Base-by-base conservation (phyloP, 345 rosid genomes). In the thale cress (Arabidopsis thaliana) region DNA sequence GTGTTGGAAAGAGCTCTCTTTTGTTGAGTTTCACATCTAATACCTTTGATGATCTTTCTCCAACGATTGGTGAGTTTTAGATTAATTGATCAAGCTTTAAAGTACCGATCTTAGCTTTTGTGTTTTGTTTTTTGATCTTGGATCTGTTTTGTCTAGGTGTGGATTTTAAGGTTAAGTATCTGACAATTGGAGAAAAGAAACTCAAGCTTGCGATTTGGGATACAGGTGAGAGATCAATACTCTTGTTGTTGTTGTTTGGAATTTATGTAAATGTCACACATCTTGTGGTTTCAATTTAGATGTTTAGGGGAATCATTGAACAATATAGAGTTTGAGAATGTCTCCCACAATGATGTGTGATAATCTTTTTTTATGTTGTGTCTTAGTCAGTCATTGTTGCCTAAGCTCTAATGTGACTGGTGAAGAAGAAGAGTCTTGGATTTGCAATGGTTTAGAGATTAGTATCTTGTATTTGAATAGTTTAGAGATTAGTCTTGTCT, bases 121-220 rank as follows among this genome's bases (percentile, higher is more conserved):
- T 37, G 42, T n/a, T 36, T 42, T 33, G 8, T 30, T 57, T 57
- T 58, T 46, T 49, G 41, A 52, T 53, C 6, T 76, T 74, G 65
- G 41, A 32, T 52, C 40, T 57, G 37, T 22, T 53, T 37, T 66
- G 41, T 37, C 1, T 24, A 94, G 97, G 98, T 68, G 97, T 94
- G 36, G 98, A 94, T 85, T 94, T 94, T 70, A 91, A 94, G 89
- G 89, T 91, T 33, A 94, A 94, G 81, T 83, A 87, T 76, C 85
- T 94, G 23, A 84, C 80, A 10, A 62, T 84, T 67, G 96, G 93
- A 5, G 98, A 91, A 30, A 91, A 90, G 75, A 94, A 84, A 80
- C 71, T 91, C 75, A 94, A 94, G 84, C 97, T 94, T 75, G 98
- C 96, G 6, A 94, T 94, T 75, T 94, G 98, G 97, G 97, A 94